Percentiles rank a stretch among this genome's conserved stretches.
Evolutionary conservation across 1,284 basidiomycete species (phyloP).

Genomic region (Fomitopsis schrenkii): DNA sequence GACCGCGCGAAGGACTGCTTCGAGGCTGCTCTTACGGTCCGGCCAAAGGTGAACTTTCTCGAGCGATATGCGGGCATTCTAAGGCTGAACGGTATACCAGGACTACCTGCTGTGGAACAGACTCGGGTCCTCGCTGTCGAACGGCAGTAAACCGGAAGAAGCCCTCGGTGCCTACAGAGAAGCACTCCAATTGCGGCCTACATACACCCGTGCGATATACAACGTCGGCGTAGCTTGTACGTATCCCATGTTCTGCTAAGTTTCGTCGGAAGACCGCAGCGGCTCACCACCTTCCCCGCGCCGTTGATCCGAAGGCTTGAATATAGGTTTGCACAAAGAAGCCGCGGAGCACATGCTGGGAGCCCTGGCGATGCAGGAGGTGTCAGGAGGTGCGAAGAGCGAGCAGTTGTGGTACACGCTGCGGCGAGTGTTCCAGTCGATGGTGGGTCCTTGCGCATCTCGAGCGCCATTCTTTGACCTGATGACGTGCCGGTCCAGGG

Average conservation of each 20-base stretch:
- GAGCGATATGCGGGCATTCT: background rate
- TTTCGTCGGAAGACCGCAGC: background rate
- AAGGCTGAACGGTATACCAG: conserved; percentile 30
- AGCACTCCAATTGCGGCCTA: conserved; percentile 90
- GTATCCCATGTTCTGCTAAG: conserved; percentile 21
- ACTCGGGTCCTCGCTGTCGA: conserved; percentile 92
- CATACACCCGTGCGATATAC: conserved; percentile 96
- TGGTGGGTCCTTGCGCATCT: conserved; percentile 51
- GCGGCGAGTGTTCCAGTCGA: conserved; percentile 74
- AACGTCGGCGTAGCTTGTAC: conserved; percentile 95
- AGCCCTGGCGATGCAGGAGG: conserved; percentile 80
- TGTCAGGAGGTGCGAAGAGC: conserved; percentile 65
- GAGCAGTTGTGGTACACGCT: conserved; percentile 93
- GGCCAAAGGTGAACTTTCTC: conserved; percentile 56
- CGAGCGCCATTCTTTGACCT: background rate
- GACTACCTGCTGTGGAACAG: conserved; percentile 98
- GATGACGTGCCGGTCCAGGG: conserved; percentile 35
- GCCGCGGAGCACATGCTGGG: conserved; percentile 96
- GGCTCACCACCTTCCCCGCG: background rate
- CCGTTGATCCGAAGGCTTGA: conserved; percentile 58
- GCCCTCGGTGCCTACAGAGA: conserved; percentile 93
- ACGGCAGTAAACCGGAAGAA: conserved; percentile 93
- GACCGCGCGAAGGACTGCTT: conserved; percentile 90
- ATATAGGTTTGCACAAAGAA: conserved; percentile 94
- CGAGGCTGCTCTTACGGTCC: conserved; percentile 73